Evolutionary conservation across 495 filamentous ascomycete species (phyloP), one percentile per base, ranked within the genome.

Genomic region (Penicillium steckii): DNA sequence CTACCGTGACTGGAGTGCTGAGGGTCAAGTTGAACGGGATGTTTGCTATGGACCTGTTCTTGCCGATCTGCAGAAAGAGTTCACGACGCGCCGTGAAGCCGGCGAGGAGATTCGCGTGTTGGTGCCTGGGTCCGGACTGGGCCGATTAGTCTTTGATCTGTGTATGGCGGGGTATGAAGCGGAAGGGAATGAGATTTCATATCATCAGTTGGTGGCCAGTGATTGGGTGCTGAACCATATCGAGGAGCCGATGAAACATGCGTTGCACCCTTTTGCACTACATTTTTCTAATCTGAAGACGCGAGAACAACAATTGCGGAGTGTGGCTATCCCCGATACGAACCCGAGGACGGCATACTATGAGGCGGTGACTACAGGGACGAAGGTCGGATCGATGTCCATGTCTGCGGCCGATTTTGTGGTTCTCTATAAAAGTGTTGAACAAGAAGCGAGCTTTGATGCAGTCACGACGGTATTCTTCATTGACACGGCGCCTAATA

Each of bases 141-240:
- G 90, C 10, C 82, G 94, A 3, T 71, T 97, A 8, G 88, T 95
- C 4, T 90, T 93, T 59, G 94, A 98, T 10, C 72, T 97, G 41
- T 90, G 85, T 59, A 70, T 70, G n/a, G 77, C 74, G 4, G 94
- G 94, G 12, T 96, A 83, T 69, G 65, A 77, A 0, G 79, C 82
- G 1, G 90, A 97, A 65, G 94, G 95, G 10, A 98, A 97, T 55
- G 94, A 98, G 73, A 91, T 97, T 55, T 95, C 90, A 13, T 96
- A 93, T 58, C 94, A 97, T 66, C 89, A 93, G 60, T 78, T 97
- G 9, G 71, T 97, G 49, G 91, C 90, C 10, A 90, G 87, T 50
- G 88, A 85, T 23, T 96, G 91, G 75, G 77, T 97, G 9, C 78
- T 98, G 8, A 97, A 97, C 60, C 84, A 89, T 63, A 88, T 82